A percentile compares a stretch with the other conserved stretches of the same genome.
These are phyloP conservation scores for Alternaria arborescens DNA, from an alignment of 2,329 filamentous ascomycete genomes.

Conservation along the genomic window DNA sequence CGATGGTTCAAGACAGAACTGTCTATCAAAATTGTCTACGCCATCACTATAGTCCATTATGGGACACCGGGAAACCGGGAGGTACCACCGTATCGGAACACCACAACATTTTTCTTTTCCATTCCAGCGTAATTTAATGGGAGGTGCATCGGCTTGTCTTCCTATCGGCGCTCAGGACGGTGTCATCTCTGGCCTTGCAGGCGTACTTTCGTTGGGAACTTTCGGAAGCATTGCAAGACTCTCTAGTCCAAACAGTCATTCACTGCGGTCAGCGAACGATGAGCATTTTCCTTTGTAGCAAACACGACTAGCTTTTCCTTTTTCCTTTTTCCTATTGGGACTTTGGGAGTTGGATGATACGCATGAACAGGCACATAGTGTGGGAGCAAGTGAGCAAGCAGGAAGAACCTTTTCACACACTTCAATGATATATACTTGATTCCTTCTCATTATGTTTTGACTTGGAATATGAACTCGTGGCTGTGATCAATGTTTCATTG, in stretches of 20 bases:
- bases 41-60: neutral
- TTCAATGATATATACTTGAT: constrained; percentile 49
- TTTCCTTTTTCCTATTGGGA: constrained; percentile 9
- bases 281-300: constrained; percentile 37
- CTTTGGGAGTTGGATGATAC: constrained; percentile 22
- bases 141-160: neutral
- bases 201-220: constrained; percentile 4
- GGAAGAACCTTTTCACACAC: constrained; percentile 15
- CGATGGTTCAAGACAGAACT: neutral
- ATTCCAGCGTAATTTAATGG: constrained; percentile 1
- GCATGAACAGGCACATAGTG: constrained; percentile 5
- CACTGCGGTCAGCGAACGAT: constrained; percentile 22
- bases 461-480: neutral
- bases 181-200: constrained; percentile 4
- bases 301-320: constrained; percentile 9
- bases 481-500: neutral
- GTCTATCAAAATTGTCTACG: neutral
- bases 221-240: neutral
- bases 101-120: neutral
- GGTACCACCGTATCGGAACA: neutral
- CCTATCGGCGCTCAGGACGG: neutral
- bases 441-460: neutral
- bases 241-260: constrained; percentile 25
- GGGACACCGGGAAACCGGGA: neutral
- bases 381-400: constrained; percentile 5